Conservation (phyloP, 2,329 filamentous ascomycete species). For the Clarireedia paspali region DNA sequence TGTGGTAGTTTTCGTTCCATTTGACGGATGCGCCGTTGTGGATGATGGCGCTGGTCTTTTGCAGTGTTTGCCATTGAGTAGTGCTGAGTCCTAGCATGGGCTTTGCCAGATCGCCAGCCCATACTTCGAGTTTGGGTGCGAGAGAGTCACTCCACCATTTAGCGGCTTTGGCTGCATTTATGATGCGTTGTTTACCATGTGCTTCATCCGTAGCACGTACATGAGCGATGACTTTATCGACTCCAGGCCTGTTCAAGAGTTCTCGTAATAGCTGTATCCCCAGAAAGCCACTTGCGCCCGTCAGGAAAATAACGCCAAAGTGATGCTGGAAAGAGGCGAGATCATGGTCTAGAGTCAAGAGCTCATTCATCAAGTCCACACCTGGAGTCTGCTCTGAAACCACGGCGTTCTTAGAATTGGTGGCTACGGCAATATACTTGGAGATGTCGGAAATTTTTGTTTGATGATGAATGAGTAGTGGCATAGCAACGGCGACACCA, state of each 20-base stretch:
- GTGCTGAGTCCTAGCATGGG: slow-evolving; percentile 64
- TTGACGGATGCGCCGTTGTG: slow-evolving; percentile 77
- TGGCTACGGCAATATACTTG: background rate
- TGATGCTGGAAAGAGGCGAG: background rate
- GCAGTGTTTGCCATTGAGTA: slow-evolving; percentile 54
- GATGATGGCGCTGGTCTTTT: slow-evolving; percentile 61
- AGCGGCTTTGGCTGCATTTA: background rate
- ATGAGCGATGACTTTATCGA: background rate
- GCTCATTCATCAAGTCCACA: slow-evolving; percentile 1
- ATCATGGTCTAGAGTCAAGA: background rate
- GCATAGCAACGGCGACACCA: background rate
- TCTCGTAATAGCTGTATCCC: background rate
- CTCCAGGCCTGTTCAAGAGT: background rate
- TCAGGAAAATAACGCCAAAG: background rate
- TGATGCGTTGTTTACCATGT: background rate
- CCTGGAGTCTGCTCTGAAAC: background rate
- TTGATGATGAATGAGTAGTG: slow-evolving; percentile 3
- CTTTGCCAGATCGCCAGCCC: slow-evolving; percentile 59
- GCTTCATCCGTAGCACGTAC: background rate
- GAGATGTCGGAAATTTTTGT: slow-evolving; percentile 7
- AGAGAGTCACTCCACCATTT: slow-evolving; percentile 1
- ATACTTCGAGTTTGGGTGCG: slow-evolving; percentile 5
- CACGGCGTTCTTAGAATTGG: background rate
- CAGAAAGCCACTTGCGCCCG: slow-evolving; percentile 1
- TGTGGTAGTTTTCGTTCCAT: slow-evolving; percentile 60